Percentiles rank a stretch among this genome's conserved stretches.
These are phyloP conservation scores for Vachellia pachyceras DNA, from an alignment of 306 rosid species.

Conservation along the genomic window DNA sequence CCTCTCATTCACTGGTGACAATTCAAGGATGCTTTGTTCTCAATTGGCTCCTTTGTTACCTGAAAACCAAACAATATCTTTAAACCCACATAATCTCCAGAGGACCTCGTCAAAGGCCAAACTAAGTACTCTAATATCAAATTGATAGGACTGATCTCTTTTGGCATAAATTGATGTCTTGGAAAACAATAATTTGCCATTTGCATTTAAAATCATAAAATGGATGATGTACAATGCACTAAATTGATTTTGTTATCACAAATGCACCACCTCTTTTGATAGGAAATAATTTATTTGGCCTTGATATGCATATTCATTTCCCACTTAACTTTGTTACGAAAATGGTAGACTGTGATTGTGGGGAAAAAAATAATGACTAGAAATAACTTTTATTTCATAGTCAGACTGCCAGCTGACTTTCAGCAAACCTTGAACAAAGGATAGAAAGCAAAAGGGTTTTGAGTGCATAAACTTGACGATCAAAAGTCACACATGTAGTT, in stretches of 20 bases:
- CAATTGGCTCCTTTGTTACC: constrained; percentile 36
- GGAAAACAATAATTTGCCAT: not conserved
- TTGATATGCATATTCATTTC: too few species aligned
- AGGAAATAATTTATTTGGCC: too few species aligned
- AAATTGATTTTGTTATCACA: too few species aligned
- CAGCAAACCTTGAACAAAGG: not conserved
- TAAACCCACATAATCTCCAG: constrained; percentile 23
- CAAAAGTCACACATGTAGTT: not conserved
- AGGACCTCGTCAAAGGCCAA: constrained; percentile 32
- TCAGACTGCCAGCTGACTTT: not conserved
- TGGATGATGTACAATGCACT: too few species aligned
- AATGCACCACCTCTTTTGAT: too few species aligned
- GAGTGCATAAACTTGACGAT: too few species aligned
- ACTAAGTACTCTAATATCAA: constrained; percentile 46
- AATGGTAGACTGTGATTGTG: too few species aligned
- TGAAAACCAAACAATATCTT: constrained; percentile 33
- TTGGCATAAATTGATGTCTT: not conserved
- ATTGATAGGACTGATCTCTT: not conserved
- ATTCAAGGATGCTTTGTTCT: constrained; percentile 32
- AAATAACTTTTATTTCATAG: not conserved
- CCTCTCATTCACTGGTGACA: not conserved
- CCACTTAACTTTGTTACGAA: too few species aligned
- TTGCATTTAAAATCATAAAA: too few species aligned
- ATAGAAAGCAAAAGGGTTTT: not conserved
- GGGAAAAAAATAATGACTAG: too few species aligned